Evolutionary conservation across 345 rosid species (phyloP), one percentile per base, ranked within the genome.

Genomic region (Populus davidiana): DNA sequence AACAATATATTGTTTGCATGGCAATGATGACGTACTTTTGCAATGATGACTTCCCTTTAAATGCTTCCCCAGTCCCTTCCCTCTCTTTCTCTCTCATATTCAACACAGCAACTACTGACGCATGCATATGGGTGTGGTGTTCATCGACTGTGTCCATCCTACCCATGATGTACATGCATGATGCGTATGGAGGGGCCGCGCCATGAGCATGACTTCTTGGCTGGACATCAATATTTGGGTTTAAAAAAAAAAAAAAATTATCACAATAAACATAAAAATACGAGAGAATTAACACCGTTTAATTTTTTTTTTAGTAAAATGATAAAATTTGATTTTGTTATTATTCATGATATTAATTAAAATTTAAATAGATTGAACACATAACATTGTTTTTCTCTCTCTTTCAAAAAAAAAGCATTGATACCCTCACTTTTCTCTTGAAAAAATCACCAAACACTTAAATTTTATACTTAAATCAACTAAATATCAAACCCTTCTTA

Each of bases 11-110:
- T 62, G 70, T 71, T 78, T 86, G 88, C 89, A 88, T 82, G 88
- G 70, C 83, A 85, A 88, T 88, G 84, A 88, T 88, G 88, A 82
- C 89, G 89, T 85, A 80, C 88, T 78, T 83, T 85, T 66, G 88
- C 83, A 83, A 88, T 88, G 88, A 88, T 86, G 75, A 13, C 77
- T 38, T 73, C 21, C 67, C 70, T 79, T 84, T 86, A 78, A 88
- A 61, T 71, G 75, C 86, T n/a, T 36, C 31, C 72, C 69, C 85
- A 67, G 77, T 49, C 21, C 1, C 7, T 70, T 27, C 78, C 31
- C 71, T 14, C 54, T 18, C 71, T 61, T 69, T 80, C 76, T 70
- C 77, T 62, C 67, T 63, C 70, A 6, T 41, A 21, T 36, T 78
- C 65, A 70, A 66, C 35, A 25, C 68, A 59, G 62, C 4, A 11